Base-by-base conservation (phyloP, 2,329 filamentous ascomycete genomes). In the Xylariaceae sp. region DNA sequence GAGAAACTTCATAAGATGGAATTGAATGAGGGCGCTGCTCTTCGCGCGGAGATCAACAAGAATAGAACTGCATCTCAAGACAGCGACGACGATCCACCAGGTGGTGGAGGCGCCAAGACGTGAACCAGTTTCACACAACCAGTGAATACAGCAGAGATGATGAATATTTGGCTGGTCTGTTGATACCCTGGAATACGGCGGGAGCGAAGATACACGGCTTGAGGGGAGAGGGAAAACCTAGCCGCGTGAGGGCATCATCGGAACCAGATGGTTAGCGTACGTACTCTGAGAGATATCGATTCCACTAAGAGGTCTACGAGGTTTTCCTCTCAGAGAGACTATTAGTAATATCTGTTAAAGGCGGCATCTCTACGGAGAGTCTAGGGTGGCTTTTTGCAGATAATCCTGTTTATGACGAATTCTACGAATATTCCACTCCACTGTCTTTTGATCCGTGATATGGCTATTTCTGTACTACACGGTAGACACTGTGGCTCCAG, bases 1-100 rank as follows among this genome's bases (percentile, higher is more conserved):
- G 74, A 81, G 65, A 75, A 64, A 43, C 58, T 73, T 14, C 70
- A 64, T 16, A 69, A 65, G 43, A 71, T 73, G 71, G 71, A 73
- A 58, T 53, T 47, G 12, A 70, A 70, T 43, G 71, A 73, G 23
- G 71, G 71, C 16, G 69, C 69, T 6, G 68, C 66, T 2, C 68
- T 73, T 26, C 65, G 62, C 49, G 64, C 64, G 16, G 66, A 69
- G 45, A 63, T 46, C 23, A 67, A 65, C 46, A 71, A 70, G 11
- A 50, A 67, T 24, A 75, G 72, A 24, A 67, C 66, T 2, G 70
- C 63, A 9, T 74, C 76, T 26, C 69, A 72, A 14, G 70, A 69
- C 29, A 75, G 73, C 43, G 73, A 75, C 37, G 72, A 71, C 40
- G 73, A 75, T 40, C 61, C 65, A 17, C 62, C 67, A n/a, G 67